Percentiles rank a stretch among this genome's conserved stretches.
Evolutionary conservation across 176 grass and related monocot species (phyloP).

Genomic region (Avena sativa): DNA sequence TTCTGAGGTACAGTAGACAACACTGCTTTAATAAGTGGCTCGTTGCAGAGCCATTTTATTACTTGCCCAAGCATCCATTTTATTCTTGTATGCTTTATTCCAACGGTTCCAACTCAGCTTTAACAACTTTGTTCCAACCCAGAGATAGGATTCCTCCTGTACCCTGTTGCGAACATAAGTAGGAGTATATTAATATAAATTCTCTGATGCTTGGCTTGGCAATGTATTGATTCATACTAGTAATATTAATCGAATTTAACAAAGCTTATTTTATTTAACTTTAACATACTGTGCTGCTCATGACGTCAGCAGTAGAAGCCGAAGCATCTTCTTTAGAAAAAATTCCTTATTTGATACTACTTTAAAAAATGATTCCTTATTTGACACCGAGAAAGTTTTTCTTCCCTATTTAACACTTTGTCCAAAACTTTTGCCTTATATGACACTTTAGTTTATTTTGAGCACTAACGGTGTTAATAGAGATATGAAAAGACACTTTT

Average conservation of each 20-base stretch:
- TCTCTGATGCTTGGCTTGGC: constrained; percentile 24
- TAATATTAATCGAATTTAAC: constrained; percentile 19
- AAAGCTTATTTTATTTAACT: background rate
- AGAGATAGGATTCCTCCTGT: constrained; percentile 52
- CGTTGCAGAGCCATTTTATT: constrained; percentile 40
- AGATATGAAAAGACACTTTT: no score
- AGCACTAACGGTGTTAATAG: no score
- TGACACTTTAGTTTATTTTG: no score
- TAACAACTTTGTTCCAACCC: constrained; percentile 50
- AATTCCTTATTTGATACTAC: no score
- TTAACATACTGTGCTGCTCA: constrained; percentile 8
- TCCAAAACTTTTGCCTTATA: no score
- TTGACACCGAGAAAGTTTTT: no score
- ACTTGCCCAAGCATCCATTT: constrained; percentile 21
- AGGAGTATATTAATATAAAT: constrained; percentile 17
- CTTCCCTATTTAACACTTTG: no score
- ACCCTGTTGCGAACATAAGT: constrained; percentile 38
- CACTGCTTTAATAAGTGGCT: background rate
- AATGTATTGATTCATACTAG: background rate
- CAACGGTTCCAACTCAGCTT: constrained; percentile 42
- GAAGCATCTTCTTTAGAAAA: constrained; percentile 24
- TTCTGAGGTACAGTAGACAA: background rate
- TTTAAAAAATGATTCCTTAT: no score
- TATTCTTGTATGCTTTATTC: constrained; percentile 50
- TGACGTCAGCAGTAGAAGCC: constrained; percentile 44